Evolutionary conservation across 2,329 filamentous ascomycete genomes (phyloP), one percentile per base, ranked within the genome.

Genomic region (Aureobasidium uvarum): DNA sequence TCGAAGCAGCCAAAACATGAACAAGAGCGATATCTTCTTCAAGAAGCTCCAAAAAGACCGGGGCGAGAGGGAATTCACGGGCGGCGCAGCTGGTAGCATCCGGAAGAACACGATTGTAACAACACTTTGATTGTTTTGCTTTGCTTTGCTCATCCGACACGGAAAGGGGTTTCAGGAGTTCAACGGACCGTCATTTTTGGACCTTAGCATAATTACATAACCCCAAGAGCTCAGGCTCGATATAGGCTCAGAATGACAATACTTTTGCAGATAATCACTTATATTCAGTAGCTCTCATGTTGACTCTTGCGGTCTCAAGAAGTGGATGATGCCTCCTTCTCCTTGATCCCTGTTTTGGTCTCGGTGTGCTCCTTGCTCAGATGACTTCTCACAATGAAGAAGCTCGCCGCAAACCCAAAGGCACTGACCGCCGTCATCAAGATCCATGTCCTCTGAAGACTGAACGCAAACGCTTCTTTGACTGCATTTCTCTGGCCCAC

Each of bases 321-420:
- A 45, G 38, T 10, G 10, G 8, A 25, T 13, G 33, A 7, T 51
- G 62, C 20, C 28, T 25, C 60, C 38, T 45, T 59, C 23, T 60
- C 60, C 36, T 65, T 60, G 33, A 74, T 64, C 1, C 83, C 83
- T 8, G 83, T 85, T 71, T 77, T 81, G 18, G 80, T 83, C 71
- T 83, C 80, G 7, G 77, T 76, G 69, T 85, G 83, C 67, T 82
- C 81, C 55, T 77, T 80, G 51, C 76, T 83, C 70, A 85, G 69
- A 3, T 75, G 71, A 16, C 71, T 68, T 51, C 81, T 80, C 38
- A 77, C 59, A 93, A 98, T 71, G 93, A 98, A 79, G 97, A 98
- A 81, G 85, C 91, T 0, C 84, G 89, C 0, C 91, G 96, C 58
- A 93, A 98, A 77, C 93, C 97, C 54, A 95, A 91, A 77, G 92